phyloP scores from a whole-genome alignment of 75 land plant genomes.

The Selaginella moellendorffii region DNA sequence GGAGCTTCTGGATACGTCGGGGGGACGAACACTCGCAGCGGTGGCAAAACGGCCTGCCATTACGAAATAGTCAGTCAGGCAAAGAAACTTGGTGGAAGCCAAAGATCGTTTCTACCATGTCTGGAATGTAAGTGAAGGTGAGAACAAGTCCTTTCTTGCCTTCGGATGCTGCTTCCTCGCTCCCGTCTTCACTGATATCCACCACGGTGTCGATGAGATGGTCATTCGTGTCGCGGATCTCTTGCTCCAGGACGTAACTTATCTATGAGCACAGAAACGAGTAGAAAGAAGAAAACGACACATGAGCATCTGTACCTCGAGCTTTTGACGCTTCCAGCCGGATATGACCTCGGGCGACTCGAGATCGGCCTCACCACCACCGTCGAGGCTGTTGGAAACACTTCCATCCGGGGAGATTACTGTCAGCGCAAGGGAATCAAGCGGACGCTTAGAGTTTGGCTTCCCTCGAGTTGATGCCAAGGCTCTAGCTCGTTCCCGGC shows the following conservation, averaged over 20 bases:
- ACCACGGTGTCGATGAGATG: not conserved
- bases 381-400: conserved; percentile 1
- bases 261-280: not conserved
- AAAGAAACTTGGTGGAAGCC: not conserved
- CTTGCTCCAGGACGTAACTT: not conserved
- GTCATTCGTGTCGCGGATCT: conserved; percentile 4
- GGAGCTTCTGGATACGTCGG: not conserved
- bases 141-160: conserved; percentile 5
- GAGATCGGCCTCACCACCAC: not conserved
- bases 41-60: not conserved
- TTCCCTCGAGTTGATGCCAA: conserved; percentile 57
- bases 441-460: conserved; percentile 3
- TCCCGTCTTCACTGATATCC: conserved; percentile 5
- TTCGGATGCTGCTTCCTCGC: not conserved
- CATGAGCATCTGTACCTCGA: too few species aligned
- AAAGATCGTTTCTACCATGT: not conserved
- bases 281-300: not conserved
- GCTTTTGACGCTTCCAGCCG: not conserved
- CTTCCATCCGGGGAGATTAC: conserved; percentile 4
- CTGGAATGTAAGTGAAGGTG: not conserved
- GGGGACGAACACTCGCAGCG: not conserved
- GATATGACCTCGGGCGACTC: not conserved
- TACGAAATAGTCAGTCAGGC: not conserved
- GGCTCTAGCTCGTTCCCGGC: conserved; percentile 59
- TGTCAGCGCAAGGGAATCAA: not conserved